Evolutionary conservation across 1,139 yeast species (phyloP), one percentile per base, ranked within the genome.

Genomic region (Magnusiomyces paraingens): DNA sequence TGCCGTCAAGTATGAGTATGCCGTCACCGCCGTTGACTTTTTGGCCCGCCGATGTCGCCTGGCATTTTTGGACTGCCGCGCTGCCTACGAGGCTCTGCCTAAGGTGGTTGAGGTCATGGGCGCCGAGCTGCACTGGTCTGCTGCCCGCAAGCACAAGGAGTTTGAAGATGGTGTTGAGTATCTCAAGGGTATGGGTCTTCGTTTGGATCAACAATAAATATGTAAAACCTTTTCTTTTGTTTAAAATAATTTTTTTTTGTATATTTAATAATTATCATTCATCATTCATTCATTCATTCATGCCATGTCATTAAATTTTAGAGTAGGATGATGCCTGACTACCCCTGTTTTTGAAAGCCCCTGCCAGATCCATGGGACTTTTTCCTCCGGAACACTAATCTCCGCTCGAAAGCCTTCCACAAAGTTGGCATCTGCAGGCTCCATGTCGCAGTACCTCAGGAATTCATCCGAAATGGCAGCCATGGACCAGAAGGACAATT

Each of bases 11-110:
- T 80, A 88, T 72, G 98, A 91, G 74, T 89, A 89, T 68, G 83
- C 90, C 50, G 80, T 95, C 72, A 86, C 93, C 12, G 95, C 96
- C 51, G 73, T 85, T 56, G 98, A 91, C 71, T 90, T 91, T 77
- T 77, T 91, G 61, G 90, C 95, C 55, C 85, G 98, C 76, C 85
- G 98, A 77, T 85, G 95, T 54, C 83, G 98, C 72, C 82, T 89
- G 68, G 96, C 96, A 1, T 91, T 90, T 75, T 77, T 91, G 68
- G 91, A 91, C 72, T 89, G 95, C 49, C 82, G 83, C 69, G 93
- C 87, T 62, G 96, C 98, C 32, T 73, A 83, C 60, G 77, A 74
- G 57, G 88, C 95, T 12, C 83, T 91, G 54, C 95, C 90, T 58
- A 86, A 86, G 58, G 95, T 91, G 48, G 90, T 88, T 55, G 87